phyloP scores from a whole-genome alignment of 805 yeast species.

The Wickerhamiella spandovensis region DNA sequence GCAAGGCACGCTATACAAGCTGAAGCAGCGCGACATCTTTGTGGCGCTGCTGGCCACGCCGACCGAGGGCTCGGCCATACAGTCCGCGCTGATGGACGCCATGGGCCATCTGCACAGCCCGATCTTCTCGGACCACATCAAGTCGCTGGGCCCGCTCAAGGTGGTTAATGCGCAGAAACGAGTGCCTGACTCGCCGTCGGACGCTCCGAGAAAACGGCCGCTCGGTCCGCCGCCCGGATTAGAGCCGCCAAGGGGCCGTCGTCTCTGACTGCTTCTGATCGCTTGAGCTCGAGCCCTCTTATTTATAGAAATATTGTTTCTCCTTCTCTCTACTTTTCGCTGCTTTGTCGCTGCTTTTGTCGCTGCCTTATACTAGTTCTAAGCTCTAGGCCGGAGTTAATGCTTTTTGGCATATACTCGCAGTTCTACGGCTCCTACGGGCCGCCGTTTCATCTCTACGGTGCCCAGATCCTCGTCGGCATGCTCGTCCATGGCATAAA shows the following conservation, averaged over 20 bases:
- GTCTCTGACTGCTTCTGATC: no score
- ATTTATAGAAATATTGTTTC: no score
- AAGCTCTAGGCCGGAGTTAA: neutral
- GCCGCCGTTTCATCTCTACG: constrained; percentile 25
- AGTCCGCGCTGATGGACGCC: neutral
- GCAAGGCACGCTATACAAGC: neutral
- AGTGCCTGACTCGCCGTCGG: neutral
- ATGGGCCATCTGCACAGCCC: neutral
- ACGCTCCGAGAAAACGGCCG: neutral
- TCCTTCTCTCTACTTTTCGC: no score
- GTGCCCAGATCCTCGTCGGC: constrained; percentile 20
- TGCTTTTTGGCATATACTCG: constrained; percentile 20
- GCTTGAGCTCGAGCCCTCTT: no score
- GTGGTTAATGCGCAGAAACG: neutral
- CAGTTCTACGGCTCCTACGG: constrained; percentile 33
- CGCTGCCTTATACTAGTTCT: no score
- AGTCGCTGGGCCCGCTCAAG: neutral
- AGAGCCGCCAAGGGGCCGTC: neutral
- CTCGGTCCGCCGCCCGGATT: neutral
- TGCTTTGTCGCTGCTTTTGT: no score
- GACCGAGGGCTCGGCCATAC: neutral
- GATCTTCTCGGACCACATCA: neutral
- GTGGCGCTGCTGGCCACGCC: neutral
- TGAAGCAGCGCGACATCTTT: neutral
- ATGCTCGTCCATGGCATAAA: constrained; percentile 63